Percentiles rank a stretch among this genome's conserved stretches.
These are phyloP conservation scores for Darksidea phi DNA, from an alignment of 495 filamentous ascomycete genomes.

Conservation along the genomic window DNA sequence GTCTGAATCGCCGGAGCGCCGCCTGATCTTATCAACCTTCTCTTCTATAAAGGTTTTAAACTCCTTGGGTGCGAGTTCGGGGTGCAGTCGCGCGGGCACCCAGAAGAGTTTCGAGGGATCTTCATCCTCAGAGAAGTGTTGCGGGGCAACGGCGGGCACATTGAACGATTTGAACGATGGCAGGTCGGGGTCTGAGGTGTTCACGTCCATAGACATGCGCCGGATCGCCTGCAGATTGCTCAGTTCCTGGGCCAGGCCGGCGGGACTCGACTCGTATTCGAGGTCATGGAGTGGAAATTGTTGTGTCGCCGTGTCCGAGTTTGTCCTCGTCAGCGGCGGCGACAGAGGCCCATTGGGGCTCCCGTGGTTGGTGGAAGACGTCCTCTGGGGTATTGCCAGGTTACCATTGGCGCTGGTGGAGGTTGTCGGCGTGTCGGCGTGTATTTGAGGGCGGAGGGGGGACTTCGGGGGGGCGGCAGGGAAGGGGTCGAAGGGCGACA, in stretches of 20 bases:
- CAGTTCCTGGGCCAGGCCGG: constrained; percentile 89
- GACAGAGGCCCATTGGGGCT: constrained; percentile 58
- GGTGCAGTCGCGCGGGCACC: constrained; percentile 93
- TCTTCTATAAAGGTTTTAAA: constrained; percentile 97
- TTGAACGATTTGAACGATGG: constrained; percentile 70
- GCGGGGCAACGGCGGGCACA: constrained; percentile 72
- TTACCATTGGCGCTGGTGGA: constrained; percentile 29
- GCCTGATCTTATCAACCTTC: constrained; percentile 81
- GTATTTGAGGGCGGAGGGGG: constrained; percentile 21
- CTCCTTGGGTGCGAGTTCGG: constrained; percentile 91
- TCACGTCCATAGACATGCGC: constrained; percentile 98
- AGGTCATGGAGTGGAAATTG: constrained; percentile 88
- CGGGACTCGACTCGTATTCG: constrained; percentile 85
- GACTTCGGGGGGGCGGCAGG: constrained; percentile 25
- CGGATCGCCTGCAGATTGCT: constrained; percentile 93
- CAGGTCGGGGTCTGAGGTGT: constrained; percentile 88
- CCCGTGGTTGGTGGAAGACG: constrained; percentile 52
- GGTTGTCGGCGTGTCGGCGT: constrained; percentile 7
- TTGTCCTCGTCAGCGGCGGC: constrained; percentile 55
- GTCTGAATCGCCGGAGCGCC: constrained; percentile 70
- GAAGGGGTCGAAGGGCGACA: constrained; percentile 27
- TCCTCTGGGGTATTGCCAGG: constrained; percentile 13
- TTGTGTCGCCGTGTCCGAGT: constrained; percentile 66
- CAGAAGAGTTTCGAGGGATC: constrained; percentile 88
- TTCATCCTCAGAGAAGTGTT: constrained; percentile 73